Conservation (phyloP, 2,329 filamentous ascomycete genomes). For the Fusarium chaquense region DNA sequence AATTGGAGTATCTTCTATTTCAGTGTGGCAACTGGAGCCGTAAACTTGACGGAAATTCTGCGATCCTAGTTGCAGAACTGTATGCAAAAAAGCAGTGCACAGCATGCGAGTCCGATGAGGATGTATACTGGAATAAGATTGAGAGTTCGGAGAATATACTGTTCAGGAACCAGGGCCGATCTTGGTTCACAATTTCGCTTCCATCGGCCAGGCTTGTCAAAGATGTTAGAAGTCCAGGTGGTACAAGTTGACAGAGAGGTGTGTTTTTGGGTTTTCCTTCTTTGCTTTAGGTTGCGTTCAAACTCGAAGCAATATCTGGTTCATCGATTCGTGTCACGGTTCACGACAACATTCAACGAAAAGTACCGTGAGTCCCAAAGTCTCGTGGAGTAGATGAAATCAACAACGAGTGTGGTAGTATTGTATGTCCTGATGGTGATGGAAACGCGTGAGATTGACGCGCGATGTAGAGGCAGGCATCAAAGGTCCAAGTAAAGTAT, state of each 20-base stretch:
- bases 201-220: conserved; percentile 10
- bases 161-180: conserved; percentile 9
- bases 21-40: not conserved
- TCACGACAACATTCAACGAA: conserved; percentile 12
- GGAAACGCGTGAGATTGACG: conserved; percentile 42
- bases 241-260: conserved; percentile 36
- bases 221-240: conserved; percentile 16
- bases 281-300: not conserved
- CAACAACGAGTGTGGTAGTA: not conserved
- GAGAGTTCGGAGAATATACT: conserved; percentile 16
- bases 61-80: not conserved
- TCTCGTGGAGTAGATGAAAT: not conserved
- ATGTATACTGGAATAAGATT: not conserved
- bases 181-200: conserved; percentile 11
- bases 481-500: not conserved
- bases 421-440: not conserved
- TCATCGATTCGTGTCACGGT: conserved; percentile 27
- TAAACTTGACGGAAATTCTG: not conserved
- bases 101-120: not conserved
- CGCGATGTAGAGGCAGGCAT: conserved; percentile 14
- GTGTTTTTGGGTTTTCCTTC: conserved; percentile 13
- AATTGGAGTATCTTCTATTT: not conserved
- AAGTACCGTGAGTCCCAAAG: not conserved
- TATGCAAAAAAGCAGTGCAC: conserved; percentile 2
- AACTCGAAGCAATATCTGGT: conserved; percentile 12